Percentiles rank a stretch among this genome's conserved stretches.
Conservation (phyloP, 2,329 filamentous ascomycete genomes). For the Neonectria magnoliae region DNA sequence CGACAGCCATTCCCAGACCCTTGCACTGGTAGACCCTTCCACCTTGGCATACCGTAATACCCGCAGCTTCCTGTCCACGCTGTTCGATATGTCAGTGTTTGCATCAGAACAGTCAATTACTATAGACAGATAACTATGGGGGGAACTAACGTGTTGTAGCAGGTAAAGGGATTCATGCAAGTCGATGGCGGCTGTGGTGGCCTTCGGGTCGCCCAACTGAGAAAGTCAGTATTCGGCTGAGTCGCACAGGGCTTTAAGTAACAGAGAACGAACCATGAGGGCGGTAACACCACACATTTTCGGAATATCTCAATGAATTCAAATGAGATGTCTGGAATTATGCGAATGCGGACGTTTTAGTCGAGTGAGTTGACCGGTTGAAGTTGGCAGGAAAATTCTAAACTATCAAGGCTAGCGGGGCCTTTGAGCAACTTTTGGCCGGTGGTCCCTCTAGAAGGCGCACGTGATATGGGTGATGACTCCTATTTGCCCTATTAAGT, state of each 20-base stretch:
- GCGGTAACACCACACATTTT: background rate
- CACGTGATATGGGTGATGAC: too few species aligned
- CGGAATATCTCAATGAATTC: background rate
- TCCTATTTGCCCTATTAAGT: too few species aligned
- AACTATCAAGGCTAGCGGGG: too few species aligned
- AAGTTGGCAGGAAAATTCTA: too few species aligned
- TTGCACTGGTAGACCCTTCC: slow-evolving; percentile 91
- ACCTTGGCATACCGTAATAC: slow-evolving; percentile 80
- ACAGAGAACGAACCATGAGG: background rate
- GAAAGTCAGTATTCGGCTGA: background rate
- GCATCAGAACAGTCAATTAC: background rate
- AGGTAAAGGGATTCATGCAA: slow-evolving; percentile 78
- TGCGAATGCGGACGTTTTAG: too few species aligned
- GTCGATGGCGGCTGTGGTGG: slow-evolving; percentile 65
- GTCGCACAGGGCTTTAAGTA: background rate
- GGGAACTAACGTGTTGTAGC: slow-evolving; percentile 62
- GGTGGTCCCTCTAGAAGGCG: too few species aligned
- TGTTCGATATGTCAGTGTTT: slow-evolving; percentile 52
- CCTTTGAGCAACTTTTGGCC: too few species aligned
- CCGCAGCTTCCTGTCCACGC: slow-evolving; percentile 87
- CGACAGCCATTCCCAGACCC: slow-evolving; percentile 79
- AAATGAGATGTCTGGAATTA: background rate
- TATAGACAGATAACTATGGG: slow-evolving; percentile 35
- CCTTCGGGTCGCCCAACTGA: slow-evolving; percentile 48
- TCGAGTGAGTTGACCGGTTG: too few species aligned